These are phyloP conservation scores for Globisporangium cederbergense DNA, from an alignment of 352 stramenopile genomes.

Conservation along the genomic window DNA sequence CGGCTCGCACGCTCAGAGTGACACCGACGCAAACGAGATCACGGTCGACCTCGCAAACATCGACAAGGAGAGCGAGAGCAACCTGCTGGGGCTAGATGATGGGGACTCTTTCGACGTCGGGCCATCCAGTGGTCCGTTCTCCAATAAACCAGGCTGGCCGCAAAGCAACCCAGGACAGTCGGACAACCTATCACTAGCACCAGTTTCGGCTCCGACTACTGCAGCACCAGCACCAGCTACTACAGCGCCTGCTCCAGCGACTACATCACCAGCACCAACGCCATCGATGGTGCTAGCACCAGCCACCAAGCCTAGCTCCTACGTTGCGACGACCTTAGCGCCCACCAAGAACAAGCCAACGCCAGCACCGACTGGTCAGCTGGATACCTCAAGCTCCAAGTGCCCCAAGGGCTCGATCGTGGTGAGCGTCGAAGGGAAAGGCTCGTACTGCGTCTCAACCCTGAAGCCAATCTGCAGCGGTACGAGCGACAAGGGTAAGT, in stretches of 20 bases:
- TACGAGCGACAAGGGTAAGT: background rate
- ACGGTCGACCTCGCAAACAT: background rate
- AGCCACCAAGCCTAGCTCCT: background rate
- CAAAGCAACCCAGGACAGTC: background rate
- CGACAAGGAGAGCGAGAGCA: background rate
- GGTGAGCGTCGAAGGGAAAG: conserved; percentile 10
- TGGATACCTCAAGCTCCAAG: background rate
- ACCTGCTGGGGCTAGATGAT: background rate
- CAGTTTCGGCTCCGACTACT: background rate
- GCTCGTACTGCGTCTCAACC: conserved; percentile 7
- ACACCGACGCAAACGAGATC: background rate
- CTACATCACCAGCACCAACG: background rate
- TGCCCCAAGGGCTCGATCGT: conserved; percentile 4
- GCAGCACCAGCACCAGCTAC: background rate
- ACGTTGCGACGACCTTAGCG: background rate
- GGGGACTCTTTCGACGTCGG: background rate
- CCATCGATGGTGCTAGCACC: conserved; percentile 5
- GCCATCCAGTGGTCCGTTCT: conserved; percentile 6
- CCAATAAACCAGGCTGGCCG: conserved; percentile 9
- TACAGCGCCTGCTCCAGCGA: too few species aligned
- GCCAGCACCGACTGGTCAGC: background rate
- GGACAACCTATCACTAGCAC: background rate
- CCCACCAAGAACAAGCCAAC: background rate
- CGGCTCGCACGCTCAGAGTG: background rate
- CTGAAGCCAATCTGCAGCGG: conserved; percentile 5